A percentile compares a stretch with the other conserved stretches of the same genome.
phyloP scores from a whole-genome alignment of 495 filamentous ascomycete genomes.

The Hyphodiscus hymeniophilus region DNA sequence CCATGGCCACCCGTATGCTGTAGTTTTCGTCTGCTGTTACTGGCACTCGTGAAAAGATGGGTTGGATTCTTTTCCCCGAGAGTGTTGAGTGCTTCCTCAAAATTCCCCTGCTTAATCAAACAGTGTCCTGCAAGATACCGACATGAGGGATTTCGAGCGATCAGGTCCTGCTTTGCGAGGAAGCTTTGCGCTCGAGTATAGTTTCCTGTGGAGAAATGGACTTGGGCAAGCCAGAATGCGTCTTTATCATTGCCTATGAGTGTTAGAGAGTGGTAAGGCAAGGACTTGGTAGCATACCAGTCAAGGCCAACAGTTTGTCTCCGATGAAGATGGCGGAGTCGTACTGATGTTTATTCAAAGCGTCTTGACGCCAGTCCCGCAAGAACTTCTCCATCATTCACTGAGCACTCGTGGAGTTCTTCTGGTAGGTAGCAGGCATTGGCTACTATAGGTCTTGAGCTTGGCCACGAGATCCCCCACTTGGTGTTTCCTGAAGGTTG shows the following conservation, averaged over 20 bases:
- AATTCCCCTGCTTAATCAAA: slow-evolving; percentile 81
- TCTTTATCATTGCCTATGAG: slow-evolving; percentile 73
- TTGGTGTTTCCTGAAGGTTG: background rate
- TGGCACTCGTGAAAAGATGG: slow-evolving; percentile 64
- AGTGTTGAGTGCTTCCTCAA: slow-evolving; percentile 78
- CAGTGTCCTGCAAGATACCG: slow-evolving; percentile 89
- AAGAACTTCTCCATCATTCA: slow-evolving; percentile 78
- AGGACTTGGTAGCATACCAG: slow-evolving; percentile 48
- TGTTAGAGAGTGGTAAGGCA: slow-evolving; percentile 19
- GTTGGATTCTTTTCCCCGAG: slow-evolving; percentile 88
- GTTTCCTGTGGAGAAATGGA: slow-evolving; percentile 90
- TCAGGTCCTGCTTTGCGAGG: slow-evolving; percentile 75
- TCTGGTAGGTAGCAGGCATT: too few species aligned
- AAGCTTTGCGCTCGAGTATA: slow-evolving; percentile 83
- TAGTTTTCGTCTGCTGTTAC: slow-evolving; percentile 52
- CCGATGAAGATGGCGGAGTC: slow-evolving; percentile 93
- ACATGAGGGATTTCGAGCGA: slow-evolving; percentile 74
- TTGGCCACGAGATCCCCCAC: background rate
- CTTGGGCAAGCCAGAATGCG: slow-evolving; percentile 88
- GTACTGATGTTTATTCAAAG: slow-evolving; percentile 86
- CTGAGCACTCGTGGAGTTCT: too few species aligned
- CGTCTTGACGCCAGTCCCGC: slow-evolving; percentile 87
- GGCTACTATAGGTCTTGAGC: background rate
- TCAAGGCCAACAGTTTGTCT: slow-evolving; percentile 91
- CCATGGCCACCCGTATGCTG: slow-evolving; percentile 32